A percentile compares a stretch with the other conserved stretches of the same genome.
phyloP scores from a whole-genome alignment of 768 basidiomycete species.

The Gloeopeniophorella convolvens region DNA sequence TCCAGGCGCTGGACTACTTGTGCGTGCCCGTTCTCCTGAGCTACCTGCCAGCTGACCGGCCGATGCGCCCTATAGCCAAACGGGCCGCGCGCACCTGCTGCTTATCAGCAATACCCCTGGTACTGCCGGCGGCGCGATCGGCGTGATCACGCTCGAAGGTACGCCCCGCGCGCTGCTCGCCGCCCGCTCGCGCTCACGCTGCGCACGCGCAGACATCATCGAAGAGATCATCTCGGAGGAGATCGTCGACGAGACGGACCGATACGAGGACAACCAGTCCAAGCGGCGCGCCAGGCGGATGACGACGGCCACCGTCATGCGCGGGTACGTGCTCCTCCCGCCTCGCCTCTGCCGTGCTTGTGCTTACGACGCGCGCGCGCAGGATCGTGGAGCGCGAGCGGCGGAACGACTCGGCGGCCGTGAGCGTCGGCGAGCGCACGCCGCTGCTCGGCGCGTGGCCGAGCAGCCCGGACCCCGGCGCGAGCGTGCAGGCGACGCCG shows the following conservation, averaged over 20 bases:
- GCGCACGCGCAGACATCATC: conserved; percentile 51
- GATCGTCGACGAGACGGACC: conserved; percentile 92
- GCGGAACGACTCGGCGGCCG: conserved; percentile 1
- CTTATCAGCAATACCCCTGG: conserved; percentile 84
- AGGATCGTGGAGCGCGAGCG: conserved; percentile 55
- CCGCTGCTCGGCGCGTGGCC: conserved; percentile 11
- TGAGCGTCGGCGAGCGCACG: conserved; percentile 7
- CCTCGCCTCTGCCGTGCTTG: not conserved
- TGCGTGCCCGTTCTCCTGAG: conserved; percentile 28
- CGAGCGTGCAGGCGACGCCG: not conserved
- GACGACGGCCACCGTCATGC: conserved; percentile 72
- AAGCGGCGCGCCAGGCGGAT: conserved; percentile 66
- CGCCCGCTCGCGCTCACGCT: not conserved
- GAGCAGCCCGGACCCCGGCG: not conserved
- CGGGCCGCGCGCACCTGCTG: conserved; percentile 88
- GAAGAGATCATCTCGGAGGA: conserved; percentile 96
- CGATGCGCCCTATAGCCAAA: conserved; percentile 51
- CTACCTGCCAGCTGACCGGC: not conserved
- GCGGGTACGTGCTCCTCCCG: conserved; percentile 45
- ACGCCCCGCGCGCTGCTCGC: too few relatives aligned
- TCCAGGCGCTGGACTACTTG: conserved; percentile 94
- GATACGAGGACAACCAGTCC: conserved; percentile 80
- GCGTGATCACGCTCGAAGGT: conserved; percentile 88
- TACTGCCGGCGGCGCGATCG: conserved; percentile 73
- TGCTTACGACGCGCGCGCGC: not conserved